Percentiles rank a stretch among this genome's conserved stretches.
Conservation (phyloP, 2,329 filamentous ascomycete species). For the Fusarium subglutinans region DNA sequence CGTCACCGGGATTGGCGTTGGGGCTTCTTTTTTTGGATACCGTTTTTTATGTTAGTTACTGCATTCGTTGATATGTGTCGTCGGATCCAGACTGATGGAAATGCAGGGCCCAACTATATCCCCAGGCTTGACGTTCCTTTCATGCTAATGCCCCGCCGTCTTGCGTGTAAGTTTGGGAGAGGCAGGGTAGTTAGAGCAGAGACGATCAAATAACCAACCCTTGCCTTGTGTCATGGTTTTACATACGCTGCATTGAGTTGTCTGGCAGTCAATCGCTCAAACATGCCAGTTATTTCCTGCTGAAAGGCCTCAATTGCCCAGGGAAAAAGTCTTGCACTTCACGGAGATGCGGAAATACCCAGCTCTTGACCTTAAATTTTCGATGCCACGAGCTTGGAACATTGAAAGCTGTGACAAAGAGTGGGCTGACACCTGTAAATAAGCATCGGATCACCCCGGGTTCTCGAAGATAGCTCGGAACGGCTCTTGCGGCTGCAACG, state of each 20-base stretch:
- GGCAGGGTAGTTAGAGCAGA: not conserved
- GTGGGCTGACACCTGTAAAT: conserved; percentile 35
- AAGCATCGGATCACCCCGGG: conserved; percentile 38
- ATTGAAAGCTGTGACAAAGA: conserved; percentile 39
- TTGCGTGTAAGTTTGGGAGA: conserved; percentile 4
- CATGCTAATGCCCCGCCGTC: not conserved
- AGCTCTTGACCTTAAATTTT: conserved; percentile 14
- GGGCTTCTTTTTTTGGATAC: conserved; percentile 13
- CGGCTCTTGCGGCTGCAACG: conserved; percentile 27
- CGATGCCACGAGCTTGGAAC: conserved; percentile 22
- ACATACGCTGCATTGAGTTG: not conserved
- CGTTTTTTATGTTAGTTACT: not conserved
- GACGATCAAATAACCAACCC: not conserved
- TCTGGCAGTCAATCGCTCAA: not conserved
- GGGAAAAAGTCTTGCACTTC: not conserved
- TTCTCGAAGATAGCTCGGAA: conserved; percentile 34
- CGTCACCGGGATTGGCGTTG: not conserved
- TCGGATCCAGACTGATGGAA: conserved; percentile 12
- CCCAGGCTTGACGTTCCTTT: not conserved
- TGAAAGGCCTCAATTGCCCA: not conserved
- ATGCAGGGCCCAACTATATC: conserved; percentile 1
- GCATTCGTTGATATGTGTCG: conserved; percentile 9
- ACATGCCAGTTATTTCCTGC: not conserved
- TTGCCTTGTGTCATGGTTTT: conserved; percentile 1
- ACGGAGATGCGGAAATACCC: conserved; percentile 43